phyloP scores from a whole-genome alignment of 148 eudicot species.

The Persicaria tinctoria region DNA sequence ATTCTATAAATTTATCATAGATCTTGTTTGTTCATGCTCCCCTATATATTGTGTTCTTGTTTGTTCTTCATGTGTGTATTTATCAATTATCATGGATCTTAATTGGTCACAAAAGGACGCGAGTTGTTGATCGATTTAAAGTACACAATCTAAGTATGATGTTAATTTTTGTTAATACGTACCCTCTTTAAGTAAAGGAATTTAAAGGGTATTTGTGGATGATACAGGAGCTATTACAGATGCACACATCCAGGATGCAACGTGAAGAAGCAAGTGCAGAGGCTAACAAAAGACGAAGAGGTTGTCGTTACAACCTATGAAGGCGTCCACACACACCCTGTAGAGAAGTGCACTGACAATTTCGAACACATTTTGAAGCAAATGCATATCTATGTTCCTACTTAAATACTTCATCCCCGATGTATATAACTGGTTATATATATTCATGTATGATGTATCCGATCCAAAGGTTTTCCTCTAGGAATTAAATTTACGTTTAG shows the following conservation, averaged over 20 bases:
- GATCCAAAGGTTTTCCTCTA: too few species aligned
- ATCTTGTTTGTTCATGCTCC: not conserved
- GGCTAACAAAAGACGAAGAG: slow-evolving; percentile 33
- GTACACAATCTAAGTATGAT: too few species aligned
- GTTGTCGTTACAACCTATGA: slow-evolving; percentile 39
- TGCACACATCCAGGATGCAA: slow-evolving; percentile 38
- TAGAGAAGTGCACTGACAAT: slow-evolving; percentile 37
- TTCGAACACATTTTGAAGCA: slow-evolving; percentile 42
- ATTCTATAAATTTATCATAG: not conserved
- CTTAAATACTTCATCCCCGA: slow-evolving; percentile 4
- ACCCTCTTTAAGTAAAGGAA: too few species aligned
- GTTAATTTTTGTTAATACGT: too few species aligned
- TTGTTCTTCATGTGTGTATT: too few species aligned
- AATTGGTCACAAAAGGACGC: too few species aligned
- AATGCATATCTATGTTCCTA: slow-evolving; percentile 46
- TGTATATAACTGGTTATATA: not conserved
- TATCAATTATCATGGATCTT: too few species aligned
- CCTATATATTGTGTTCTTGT: too few species aligned
- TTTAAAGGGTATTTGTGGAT: not conserved
- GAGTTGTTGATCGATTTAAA: too few species aligned
- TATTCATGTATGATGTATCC: not conserved
- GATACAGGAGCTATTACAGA: slow-evolving; percentile 33
- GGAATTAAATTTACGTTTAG: too few species aligned
- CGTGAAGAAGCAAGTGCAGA: slow-evolving; percentile 47
- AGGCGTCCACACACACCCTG: slow-evolving; percentile 35